phyloP scores from a whole-genome alignment of 1,139 yeast genomes.

The Ogataea hybrid region DNA sequence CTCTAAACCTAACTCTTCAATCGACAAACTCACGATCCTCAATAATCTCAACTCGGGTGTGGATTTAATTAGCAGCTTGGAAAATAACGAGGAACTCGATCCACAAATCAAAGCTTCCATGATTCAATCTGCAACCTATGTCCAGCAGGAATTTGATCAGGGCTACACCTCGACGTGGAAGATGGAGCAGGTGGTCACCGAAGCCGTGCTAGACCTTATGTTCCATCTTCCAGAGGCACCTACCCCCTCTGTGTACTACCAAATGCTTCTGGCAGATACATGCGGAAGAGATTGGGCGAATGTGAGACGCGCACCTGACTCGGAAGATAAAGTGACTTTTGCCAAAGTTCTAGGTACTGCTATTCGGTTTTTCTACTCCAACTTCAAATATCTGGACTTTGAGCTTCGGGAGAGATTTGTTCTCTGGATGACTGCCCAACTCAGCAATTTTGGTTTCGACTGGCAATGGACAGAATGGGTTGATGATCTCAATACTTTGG shows the following conservation, averaged over 20 bases:
- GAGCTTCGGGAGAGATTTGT: conserved; percentile 72
- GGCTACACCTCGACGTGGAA: conserved; percentile 75
- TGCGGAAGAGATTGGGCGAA: conserved; percentile 53
- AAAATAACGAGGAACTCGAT: conserved; percentile 36
- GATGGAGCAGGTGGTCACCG: conserved; percentile 87
- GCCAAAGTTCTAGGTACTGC: conserved; percentile 97
- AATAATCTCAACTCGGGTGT: conserved; percentile 35
- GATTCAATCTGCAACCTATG: conserved; percentile 34
- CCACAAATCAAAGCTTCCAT: conserved; percentile 29
- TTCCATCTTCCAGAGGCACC: conserved; percentile 70
- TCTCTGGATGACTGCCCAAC: conserved; percentile 93
- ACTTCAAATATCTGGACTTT: conserved; percentile 66
- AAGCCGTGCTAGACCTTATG: conserved; percentile 74
- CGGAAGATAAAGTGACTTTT: conserved; percentile 62
- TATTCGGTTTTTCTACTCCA: conserved; percentile 74
- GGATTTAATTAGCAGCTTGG: conserved; percentile 29
- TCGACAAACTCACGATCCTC: conserved; percentile 57
- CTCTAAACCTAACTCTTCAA: conserved; percentile 80
- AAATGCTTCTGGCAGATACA: conserved; percentile 83
- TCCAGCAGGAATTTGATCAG: conserved; percentile 30
- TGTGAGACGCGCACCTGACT: conserved; percentile 17
- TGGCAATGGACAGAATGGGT: conserved; percentile 99
- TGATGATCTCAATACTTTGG: conserved; percentile 44
- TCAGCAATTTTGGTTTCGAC: conserved; percentile 89
- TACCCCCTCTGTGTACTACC: conserved; percentile 74